A percentile compares a stretch with the other conserved stretches of the same genome.
phyloP scores from a whole-genome alignment of 2,329 filamentous ascomycete genomes.

The Canariomyces notabilis region DNA sequence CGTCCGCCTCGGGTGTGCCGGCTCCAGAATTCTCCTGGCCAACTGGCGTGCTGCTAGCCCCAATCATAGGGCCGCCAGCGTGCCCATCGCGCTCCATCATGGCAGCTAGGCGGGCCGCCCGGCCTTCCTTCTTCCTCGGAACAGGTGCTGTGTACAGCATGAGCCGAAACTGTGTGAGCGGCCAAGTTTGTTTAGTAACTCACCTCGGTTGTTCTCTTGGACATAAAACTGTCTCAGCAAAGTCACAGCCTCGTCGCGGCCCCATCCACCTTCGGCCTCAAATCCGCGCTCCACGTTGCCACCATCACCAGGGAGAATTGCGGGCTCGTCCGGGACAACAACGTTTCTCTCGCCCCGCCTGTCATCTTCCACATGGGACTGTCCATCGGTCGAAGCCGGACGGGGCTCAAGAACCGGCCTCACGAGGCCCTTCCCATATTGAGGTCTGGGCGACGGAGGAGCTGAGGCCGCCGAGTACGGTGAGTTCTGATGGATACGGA shows the following conservation, averaged over 20 bases:
- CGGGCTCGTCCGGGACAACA: conserved; percentile 12
- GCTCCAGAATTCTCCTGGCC: conserved; percentile 2
- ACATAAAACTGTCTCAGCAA: conserved; percentile 92
- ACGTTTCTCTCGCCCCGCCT: conserved; percentile 8
- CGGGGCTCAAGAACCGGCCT: conserved; percentile 23
- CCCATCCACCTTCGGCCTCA: conserved; percentile 79
- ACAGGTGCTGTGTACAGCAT: conserved; percentile 38
- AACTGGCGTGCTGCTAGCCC: conserved; percentile 3
- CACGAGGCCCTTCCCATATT: conserved; percentile 25
- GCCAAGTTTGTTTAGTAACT: conserved; percentile 19
- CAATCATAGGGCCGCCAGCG: conserved; percentile 22
- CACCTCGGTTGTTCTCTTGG: conserved; percentile 92
- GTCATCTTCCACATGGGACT: conserved; percentile 9
- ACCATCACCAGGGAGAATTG: conserved; percentile 45
- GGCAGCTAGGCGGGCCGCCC: conserved; percentile 48
- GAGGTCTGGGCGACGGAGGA: conserved; percentile 31
- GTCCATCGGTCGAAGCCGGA: conserved; percentile 15
- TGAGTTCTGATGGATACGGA: conserved; percentile 71
- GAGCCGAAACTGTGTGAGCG: too few relatives aligned
- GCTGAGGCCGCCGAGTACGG: conserved; percentile 39
- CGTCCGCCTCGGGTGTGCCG: conserved; percentile 1
- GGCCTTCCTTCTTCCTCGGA: conserved; percentile 51
- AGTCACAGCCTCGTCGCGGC: conserved; percentile 88
- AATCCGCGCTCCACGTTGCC: conserved; percentile 73
- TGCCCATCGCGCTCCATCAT: conserved; percentile 43